Base-by-base conservation (phyloP, 371 early-diverging fungal species). In the Funneliformis caledonium region DNA sequence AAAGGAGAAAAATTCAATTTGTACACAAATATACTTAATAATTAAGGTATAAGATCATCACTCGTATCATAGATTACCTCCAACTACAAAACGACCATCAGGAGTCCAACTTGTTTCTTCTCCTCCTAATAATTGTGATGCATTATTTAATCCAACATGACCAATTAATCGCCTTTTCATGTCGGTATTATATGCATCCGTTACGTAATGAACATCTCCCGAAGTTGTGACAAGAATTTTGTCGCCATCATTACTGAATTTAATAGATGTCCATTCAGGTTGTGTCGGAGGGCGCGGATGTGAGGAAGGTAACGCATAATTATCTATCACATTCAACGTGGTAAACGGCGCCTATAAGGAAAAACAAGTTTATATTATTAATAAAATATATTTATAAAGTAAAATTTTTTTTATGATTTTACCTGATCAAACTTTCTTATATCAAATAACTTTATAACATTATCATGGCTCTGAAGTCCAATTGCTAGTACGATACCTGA, bases 401-500 rank as follows among this genome's bases (percentile, higher is more conserved):
- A 37, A 42, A 37, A 16, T 43, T 31, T 5, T 14, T 14, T 43
- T 31, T 6, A 14, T 26, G 19, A 33, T 64, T n/a, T 48, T 82
- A 84, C 91, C 72, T 85, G 88, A 26, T 87, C 88, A 80, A 89
- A 89, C 31, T 91, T 89, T 64, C 92, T 87, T 26, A 90, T 82
- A 84, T 96, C 96, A 79, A 92, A 95, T 16, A 97, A 81, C 11
- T 86, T 86, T 16, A 94, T 84, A n/a, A 85, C 85, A 12, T 84
- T 87, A 37, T 86, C 90, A 0, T 12, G 31, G 52, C 9, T 47
- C 50, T 78, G 65, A 26, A 89, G 81, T 0, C 90, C 94, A 4
- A 93, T 89, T 0, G 94, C 94, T 87, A 96, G 94, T 0, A 96
- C 91, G 26, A 92, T 81, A 0, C 96, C 96, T 16, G 92, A 89